Evolutionary conservation across 2,329 filamentous ascomycete species (phyloP).

Genomic region (Colletotrichum lini): DNA sequence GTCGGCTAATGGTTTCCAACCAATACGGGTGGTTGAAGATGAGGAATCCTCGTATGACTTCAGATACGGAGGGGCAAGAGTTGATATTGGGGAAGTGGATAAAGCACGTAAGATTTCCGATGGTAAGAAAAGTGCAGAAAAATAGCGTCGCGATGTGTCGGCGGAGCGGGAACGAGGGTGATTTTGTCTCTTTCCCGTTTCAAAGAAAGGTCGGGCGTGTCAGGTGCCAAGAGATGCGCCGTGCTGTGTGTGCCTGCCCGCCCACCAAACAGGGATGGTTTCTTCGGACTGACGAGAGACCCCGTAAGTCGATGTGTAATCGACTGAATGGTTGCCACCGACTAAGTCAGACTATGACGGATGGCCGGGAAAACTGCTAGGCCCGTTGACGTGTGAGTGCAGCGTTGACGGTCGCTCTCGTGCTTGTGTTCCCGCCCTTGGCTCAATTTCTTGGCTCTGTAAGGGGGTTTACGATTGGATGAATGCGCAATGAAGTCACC

Average conservation of each 20-base stretch:
- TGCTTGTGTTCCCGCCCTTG: constrained; percentile 4
- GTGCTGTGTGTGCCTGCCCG: constrained; percentile 3
- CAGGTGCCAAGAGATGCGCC: constrained; percentile 31
- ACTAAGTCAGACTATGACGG: constrained; percentile 14
- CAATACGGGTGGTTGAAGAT: background rate
- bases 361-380: background rate
- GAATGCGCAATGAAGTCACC: constrained; percentile 29
- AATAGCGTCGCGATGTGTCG: background rate
- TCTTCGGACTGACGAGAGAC: constrained; percentile 9
- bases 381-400: constrained; percentile 8
- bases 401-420: background rate
- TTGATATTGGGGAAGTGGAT: background rate
- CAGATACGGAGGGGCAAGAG: background rate
- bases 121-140: constrained; percentile 21
- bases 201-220: constrained; percentile 26
- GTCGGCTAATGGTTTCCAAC: background rate
- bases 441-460: background rate
- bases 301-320: constrained; percentile 38
- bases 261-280: constrained; percentile 31
- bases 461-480: constrained; percentile 4
- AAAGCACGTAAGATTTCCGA: background rate
- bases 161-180: constrained; percentile 17
- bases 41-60: background rate
- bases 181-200: constrained; percentile 39
- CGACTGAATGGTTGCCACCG: constrained; percentile 28